Conservation (phyloP, 495 filamentous ascomycete species). For the Neurospora sp. region DNA sequence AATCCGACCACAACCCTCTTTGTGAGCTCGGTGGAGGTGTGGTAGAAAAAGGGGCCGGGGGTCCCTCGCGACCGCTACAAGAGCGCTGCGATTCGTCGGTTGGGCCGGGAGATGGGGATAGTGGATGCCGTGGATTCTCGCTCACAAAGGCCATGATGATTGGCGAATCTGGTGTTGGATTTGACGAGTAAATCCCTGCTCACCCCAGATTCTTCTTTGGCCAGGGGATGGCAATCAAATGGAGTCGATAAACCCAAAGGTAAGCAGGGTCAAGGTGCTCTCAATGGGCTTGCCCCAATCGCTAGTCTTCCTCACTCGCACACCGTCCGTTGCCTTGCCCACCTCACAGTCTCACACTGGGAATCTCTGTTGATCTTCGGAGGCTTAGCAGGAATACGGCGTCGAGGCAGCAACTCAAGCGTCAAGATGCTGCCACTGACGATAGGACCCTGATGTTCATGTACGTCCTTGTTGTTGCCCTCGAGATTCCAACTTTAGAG, state of each 20-base stretch:
- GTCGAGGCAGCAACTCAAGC: not conserved
- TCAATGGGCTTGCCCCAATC: not conserved
- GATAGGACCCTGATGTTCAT: not conserved
- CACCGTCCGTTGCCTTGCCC: not conserved
- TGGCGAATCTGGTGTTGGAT: not conserved
- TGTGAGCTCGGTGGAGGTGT: not conserved
- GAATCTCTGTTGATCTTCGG: not conserved
- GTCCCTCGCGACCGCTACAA: not conserved
- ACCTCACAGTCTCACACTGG: not conserved
- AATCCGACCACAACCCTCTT: not conserved
- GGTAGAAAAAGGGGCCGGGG: not conserved
- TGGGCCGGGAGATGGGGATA: not conserved
- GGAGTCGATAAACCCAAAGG: not conserved
- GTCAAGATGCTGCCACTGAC: not conserved
- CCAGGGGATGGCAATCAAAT: not conserved
- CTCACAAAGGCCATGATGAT: not conserved
- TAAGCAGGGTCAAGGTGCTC: not conserved
- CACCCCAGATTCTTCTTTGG: constrained; percentile 17
- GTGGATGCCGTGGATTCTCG: not conserved
- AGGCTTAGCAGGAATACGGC: not conserved
- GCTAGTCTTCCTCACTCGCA: not conserved
- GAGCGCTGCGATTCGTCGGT: not conserved
- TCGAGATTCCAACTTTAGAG: not conserved
- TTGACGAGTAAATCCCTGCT: constrained; percentile 9
- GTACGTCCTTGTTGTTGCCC: not conserved